Evolutionary conservation across 108 stramenopile species (phyloP), one percentile per base, ranked within the genome.

Genomic region (Skeletonema grethae): DNA sequence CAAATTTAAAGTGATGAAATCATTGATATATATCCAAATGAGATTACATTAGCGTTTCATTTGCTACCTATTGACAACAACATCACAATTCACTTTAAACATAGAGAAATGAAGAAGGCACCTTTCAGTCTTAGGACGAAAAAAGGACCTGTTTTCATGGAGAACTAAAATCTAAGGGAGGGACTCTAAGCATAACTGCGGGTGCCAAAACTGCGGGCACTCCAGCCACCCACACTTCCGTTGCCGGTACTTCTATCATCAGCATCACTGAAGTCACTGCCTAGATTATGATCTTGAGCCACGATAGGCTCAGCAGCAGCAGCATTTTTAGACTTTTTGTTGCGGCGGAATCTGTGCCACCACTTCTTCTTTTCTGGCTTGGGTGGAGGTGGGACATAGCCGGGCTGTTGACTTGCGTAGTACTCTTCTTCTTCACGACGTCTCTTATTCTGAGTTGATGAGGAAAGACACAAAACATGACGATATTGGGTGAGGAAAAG

Each of bases 371-470:
- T 53, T 6, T 53, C 25, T 28, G 25, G 3, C 50, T 53, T 0
- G 50, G 50, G 50, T 22, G 50, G 50, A 8, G 50, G 50, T 20
- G 50, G 22, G 22, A 53, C 50, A 22, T 53, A 53, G 0, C 50
- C 50, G 4, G 50, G 6, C 22, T 53, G 50, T 22, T 53, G 50
- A 22, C 20, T 22, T 20, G 50, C 50, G 22, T 53, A 53, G 20
- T 53, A 53, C 22, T 53, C 50, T 53, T 53, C 50, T 53, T 53
- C 50, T 53, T 53, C 50, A 7, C 50, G 50, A 22, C 50, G 50
- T 53, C 50, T 53, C 50, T 53, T 53, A 22, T 53, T 53, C 50
- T 53, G 50, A 24, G 22, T 53, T 22, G 50, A n/a, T n/a, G n/a
- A n/a, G n/a, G n/a, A n/a, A n/a, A n/a, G n/a, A n/a, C n/a, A n/a